Conservation (phyloP, 805 yeast genomes). For the Jamesozyma hellenica region DNA sequence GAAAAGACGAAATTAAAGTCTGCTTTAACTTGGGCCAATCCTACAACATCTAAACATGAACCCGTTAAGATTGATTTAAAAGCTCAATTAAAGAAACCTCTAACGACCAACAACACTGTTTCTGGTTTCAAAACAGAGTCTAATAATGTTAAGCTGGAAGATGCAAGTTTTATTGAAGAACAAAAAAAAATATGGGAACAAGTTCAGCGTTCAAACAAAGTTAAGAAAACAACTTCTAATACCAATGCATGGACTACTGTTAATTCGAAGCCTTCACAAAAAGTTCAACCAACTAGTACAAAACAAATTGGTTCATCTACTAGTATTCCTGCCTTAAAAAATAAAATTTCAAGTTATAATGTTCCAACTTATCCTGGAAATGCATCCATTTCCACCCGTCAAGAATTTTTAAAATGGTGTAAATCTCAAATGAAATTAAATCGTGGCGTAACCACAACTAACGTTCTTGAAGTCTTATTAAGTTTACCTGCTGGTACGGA, state of each 20-base stretch:
- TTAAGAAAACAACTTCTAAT: slow-evolving; percentile 34
- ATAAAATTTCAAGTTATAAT: slow-evolving; percentile 13
- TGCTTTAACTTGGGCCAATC: slow-evolving; percentile 25
- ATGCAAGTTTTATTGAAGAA: slow-evolving; percentile 24
- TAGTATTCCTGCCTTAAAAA: slow-evolving; percentile 22
- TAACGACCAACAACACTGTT: background rate
- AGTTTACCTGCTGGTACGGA: slow-evolving; percentile 71
- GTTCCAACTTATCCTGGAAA: slow-evolving; percentile 20
- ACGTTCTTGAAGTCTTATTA: slow-evolving; percentile 67
- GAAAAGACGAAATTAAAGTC: slow-evolving; percentile 16
- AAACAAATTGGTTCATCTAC: slow-evolving; percentile 23
- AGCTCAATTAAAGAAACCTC: slow-evolving; percentile 7
- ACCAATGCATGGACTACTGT: slow-evolving; percentile 6
- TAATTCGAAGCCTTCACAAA: slow-evolving; percentile 7
- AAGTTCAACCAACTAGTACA: slow-evolving; percentile 3
- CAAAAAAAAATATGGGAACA: slow-evolving; percentile 35
- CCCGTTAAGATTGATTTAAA: slow-evolving; percentile 14
- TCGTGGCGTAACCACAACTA: slow-evolving; percentile 66
- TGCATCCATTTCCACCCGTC: slow-evolving; percentile 35
- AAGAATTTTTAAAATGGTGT: slow-evolving; percentile 66
- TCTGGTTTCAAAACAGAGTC: background rate
- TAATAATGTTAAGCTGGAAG: slow-evolving; percentile 8
- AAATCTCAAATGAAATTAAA: slow-evolving; percentile 57
- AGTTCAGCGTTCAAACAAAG: slow-evolving; percentile 59
- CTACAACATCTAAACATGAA: slow-evolving; percentile 8